These are phyloP conservation scores for Aspergillus steynii DNA, from an alignment of 495 filamentous ascomycete genomes.

Conservation along the genomic window DNA sequence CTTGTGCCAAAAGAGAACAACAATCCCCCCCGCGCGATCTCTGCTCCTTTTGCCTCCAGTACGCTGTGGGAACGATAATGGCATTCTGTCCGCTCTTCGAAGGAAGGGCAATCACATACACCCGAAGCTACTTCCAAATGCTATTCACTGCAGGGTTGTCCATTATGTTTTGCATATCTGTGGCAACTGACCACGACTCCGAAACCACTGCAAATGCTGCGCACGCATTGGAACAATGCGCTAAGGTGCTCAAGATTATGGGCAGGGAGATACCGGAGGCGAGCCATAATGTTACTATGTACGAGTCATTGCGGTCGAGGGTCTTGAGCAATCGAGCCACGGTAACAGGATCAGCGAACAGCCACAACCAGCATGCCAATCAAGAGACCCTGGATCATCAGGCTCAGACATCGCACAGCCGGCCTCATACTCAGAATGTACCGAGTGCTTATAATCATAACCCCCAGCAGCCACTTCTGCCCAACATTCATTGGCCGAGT, in stretches of 20 bases:
- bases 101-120: conserved; percentile 25
- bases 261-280: conserved; percentile 25
- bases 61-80: conserved; percentile 21
- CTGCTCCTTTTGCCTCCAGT: conserved; percentile 21
- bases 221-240: conserved; percentile 17
- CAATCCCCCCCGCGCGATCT: conserved; percentile 26
- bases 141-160: conserved; percentile 30
- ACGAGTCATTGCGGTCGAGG: conserved; percentile 24
- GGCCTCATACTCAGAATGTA: too few relatives aligned
- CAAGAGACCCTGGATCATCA: too few relatives aligned
- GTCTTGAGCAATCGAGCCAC: conserved; percentile 8
- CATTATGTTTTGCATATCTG: conserved; percentile 29
- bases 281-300: conserved; percentile 27
- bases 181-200: conserved; percentile 17
- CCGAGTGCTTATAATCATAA: too few relatives aligned
- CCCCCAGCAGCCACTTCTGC: too few relatives aligned
- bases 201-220: conserved; percentile 13
- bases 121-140: conserved; percentile 34
- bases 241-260: conserved; percentile 22
- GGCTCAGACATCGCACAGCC: too few relatives aligned
- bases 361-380: too few relatives aligned
- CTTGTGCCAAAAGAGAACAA: conserved; percentile 25
- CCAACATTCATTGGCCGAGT: too few relatives aligned
- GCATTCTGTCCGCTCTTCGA: conserved; percentile 26
- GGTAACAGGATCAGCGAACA: too few relatives aligned